Evolutionary conservation across 2,329 filamentous ascomycete species (phyloP), one percentile per base, ranked within the genome.

Genomic region (Cercospora sesami): DNA sequence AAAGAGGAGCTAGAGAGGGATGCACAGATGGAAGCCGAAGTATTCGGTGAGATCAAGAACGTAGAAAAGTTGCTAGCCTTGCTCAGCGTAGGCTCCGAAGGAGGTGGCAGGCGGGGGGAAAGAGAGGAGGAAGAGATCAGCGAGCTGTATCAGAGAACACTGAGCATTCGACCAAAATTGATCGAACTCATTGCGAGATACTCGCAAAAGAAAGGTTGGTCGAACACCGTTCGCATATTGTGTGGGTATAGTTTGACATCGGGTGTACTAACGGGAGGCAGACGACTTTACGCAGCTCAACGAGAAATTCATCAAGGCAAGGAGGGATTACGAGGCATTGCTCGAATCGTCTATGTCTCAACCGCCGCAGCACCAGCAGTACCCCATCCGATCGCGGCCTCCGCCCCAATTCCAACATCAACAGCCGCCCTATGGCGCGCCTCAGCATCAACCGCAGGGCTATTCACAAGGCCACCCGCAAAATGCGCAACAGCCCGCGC

Each of bases 171-270:
- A 33, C 95, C 95, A 12, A 99, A 99, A 83, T 83, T 99, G 70
- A 98, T 99, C 78, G 96, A 98, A 82, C 83, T 99, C 60, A 99
- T 99, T 78, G 95, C 96, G 70, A 98, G 98, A 79, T 99, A 99
- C 78, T 98, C 95, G 9, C 95, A 99, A 79, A 98, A 97, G 87
- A 99, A 99, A 82, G 94, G 93, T 94, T 82, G 73, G 78, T 67
- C 48, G 14, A n/a, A 60, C 10, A 33, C 16, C 18, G 23, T 23
- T 21, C 53, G 8, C 48, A 7, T 12, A 9, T 21, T n/a, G 16
- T 12, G 33, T 8, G 21, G 23, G 6, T 23, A n/a, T n/a, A 42
- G 36, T 4, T 42, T 42, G 6, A 42, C 36, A n/a, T 9, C 36
- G 36, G 21, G 4, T 21, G 45, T n/a, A 58, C 30, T 51, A 58